Conservation (phyloP, 768 basidiomycete genomes). For the Lentinula edodes region DNA sequence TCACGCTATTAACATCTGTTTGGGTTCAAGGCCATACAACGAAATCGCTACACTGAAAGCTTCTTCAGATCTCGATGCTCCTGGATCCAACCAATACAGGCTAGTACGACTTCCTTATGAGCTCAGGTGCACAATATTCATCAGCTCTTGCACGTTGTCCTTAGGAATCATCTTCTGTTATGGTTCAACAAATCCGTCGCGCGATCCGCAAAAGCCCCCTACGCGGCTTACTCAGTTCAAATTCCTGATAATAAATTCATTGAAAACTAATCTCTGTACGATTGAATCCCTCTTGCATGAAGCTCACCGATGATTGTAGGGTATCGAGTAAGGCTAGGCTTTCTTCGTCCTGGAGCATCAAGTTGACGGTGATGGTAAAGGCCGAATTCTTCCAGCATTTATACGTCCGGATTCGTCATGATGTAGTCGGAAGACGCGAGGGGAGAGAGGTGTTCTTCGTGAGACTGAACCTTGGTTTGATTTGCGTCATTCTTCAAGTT, state of each 20-base stretch:
- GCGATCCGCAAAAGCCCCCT: conserved; percentile 57
- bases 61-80: conserved; percentile 47
- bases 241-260: conserved; percentile 65
- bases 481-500: not conserved
- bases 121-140: not conserved
- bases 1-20: too few relatives aligned
- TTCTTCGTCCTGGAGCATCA: conserved; percentile 2
- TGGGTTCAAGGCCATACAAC: too few relatives aligned
- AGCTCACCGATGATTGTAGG: conserved; percentile 14
- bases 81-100: conserved; percentile 56
- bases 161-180: conserved; percentile 63
- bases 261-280: conserved; percentile 73
- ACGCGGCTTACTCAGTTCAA: conserved; percentile 67
- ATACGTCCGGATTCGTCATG: conserved; percentile 64
- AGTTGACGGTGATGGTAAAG: conserved; percentile 30
- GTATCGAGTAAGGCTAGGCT: conserved; percentile 20
- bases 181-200: conserved; percentile 62
- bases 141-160: not conserved
- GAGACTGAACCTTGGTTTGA: not conserved
- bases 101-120: conserved; percentile 36
- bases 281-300: conserved; percentile 18
- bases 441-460: conserved; percentile 46
- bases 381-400: conserved; percentile 72
- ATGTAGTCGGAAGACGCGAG: conserved; percentile 73
- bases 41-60: too few relatives aligned